Evolutionary conservation across 2,329 filamentous ascomycete species (phyloP).

Genomic region (Colletotrichum lindemuthianum): DNA sequence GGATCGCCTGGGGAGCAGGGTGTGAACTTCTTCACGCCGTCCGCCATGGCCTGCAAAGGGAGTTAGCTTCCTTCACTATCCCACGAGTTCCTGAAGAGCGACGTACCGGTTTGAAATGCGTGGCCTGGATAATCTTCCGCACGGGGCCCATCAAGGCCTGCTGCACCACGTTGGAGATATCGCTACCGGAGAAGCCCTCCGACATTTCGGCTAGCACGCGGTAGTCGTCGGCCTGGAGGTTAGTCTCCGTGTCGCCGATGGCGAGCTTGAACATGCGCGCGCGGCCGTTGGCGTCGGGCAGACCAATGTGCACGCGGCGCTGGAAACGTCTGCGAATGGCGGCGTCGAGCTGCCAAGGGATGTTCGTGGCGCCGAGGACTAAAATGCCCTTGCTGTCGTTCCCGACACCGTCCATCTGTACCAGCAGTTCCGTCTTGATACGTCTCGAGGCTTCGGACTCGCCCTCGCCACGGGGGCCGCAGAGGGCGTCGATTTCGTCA

Average conservation of each 20-base stretch:
- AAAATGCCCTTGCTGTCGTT: conserved; percentile 94
- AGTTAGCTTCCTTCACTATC: conserved; percentile 31
- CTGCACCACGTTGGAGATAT: conserved; percentile 96
- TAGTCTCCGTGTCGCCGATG: conserved; percentile 91
- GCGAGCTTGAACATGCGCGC: conserved; percentile 96
- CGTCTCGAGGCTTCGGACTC: conserved; percentile 96
- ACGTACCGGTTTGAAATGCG: conserved; percentile 92
- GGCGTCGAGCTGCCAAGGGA: conserved; percentile 97
- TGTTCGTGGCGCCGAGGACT: conserved; percentile 96
- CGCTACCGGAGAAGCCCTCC: conserved; percentile 94
- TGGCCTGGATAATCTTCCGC: conserved; percentile 94
- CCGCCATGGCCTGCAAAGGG: conserved; percentile 70
- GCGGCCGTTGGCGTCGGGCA: conserved; percentile 87
- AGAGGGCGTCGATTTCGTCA: conserved; percentile 96
- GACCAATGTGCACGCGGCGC: conserved; percentile 91
- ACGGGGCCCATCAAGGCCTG: conserved; percentile 98
- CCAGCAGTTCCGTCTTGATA: conserved; percentile 98
- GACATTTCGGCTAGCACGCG: conserved; percentile 81
- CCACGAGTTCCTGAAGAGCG: not conserved
- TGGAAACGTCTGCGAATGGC: conserved; percentile 97
- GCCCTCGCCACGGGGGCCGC: conserved; percentile 90
- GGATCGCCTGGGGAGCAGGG: conserved; percentile 93
- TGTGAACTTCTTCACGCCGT: conserved; percentile 76
- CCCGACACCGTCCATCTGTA: conserved; percentile 99
- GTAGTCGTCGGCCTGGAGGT: conserved; percentile 81